Percentiles rank a stretch among this genome's conserved stretches.
Conservation (phyloP, 148 eudicot species). For the Rhododendron ferrugineum region DNA sequence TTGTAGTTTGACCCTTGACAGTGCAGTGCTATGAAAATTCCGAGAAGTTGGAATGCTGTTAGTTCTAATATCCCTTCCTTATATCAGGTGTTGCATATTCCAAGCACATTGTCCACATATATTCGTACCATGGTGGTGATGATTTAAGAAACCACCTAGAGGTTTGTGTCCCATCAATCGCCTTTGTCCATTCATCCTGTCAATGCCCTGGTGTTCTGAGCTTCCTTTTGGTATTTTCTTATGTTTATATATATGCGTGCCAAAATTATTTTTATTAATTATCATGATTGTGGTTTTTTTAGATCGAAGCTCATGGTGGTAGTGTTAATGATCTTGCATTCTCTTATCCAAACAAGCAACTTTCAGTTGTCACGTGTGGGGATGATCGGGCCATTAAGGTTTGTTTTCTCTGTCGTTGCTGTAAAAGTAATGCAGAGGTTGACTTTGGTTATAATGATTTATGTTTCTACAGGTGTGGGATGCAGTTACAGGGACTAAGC, state of each 20-base stretch:
- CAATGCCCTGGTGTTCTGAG: background rate
- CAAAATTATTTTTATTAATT: background rate
- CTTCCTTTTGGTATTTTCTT: background rate
- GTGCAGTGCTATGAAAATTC: background rate
- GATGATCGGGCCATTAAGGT: constrained; percentile 94
- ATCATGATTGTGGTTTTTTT: constrained; percentile 14
- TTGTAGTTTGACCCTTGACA: background rate
- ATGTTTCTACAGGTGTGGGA: constrained; percentile 65
- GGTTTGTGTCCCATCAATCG: constrained; percentile 28
- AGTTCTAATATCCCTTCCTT: constrained; percentile 1
- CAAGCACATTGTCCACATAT: constrained; percentile 75
- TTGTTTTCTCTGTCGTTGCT: constrained; percentile 5
- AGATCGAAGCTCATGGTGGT: constrained; percentile 93
- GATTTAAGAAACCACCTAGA: constrained; percentile 77
- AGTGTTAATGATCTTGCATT: constrained; percentile 90
- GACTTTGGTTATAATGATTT: constrained; percentile 13
- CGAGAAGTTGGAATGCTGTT: constrained; percentile 1
- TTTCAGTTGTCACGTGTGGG: constrained; percentile 80
- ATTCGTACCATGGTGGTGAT: constrained; percentile 57
- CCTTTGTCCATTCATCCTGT: background rate
- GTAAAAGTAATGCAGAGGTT: background rate
- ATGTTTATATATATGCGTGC: background rate
- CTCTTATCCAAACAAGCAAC: constrained; percentile 58
- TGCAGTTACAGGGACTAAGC: constrained; percentile 61
- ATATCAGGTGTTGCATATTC: constrained; percentile 87